Conservation (phyloP, 1,139 yeast genomes). For the Saccharomyces hybrid region DNA sequence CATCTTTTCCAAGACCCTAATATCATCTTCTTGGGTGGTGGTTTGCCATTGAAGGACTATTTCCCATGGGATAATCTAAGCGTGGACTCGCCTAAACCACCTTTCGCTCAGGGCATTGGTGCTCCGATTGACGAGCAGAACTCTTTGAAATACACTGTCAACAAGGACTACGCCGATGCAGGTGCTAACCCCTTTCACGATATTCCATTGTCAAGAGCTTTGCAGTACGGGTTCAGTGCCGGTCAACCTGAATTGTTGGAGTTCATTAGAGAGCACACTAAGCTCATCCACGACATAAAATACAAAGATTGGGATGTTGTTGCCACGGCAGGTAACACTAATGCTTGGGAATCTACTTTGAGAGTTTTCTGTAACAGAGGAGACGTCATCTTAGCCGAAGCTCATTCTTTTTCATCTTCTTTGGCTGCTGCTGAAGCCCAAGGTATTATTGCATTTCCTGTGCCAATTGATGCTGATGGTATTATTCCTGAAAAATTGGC, state of each 20-base stretch:
- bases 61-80: slow-evolving; percentile 80
- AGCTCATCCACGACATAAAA: slow-evolving; percentile 50
- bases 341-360: slow-evolving; percentile 77
- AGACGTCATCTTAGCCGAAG: slow-evolving; percentile 75
- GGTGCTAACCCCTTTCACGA: slow-evolving; percentile 43
- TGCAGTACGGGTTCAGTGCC: slow-evolving; percentile 82
- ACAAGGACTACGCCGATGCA: slow-evolving; percentile 28
- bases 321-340: slow-evolving; percentile 75
- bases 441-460: slow-evolving; percentile 63
- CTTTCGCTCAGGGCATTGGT: slow-evolving; percentile 69
- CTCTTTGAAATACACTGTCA: slow-evolving; percentile 34
- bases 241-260: slow-evolving; percentile 66
- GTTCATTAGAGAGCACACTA: slow-evolving; percentile 74
- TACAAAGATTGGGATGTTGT: slow-evolving; percentile 63
- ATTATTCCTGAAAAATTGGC: slow-evolving; percentile 68
- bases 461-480: slow-evolving; percentile 73
- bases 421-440: slow-evolving; percentile 73
- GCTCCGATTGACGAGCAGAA: slow-evolving; percentile 46
- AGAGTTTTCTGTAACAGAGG: slow-evolving; percentile 75
- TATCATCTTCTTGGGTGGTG: slow-evolving; percentile 88
- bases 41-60: slow-evolving; percentile 80
- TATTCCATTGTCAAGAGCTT: slow-evolving; percentile 70
- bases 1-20: slow-evolving; percentile 66
- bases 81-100: slow-evolving; percentile 68
- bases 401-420: slow-evolving; percentile 75